Evolutionary conservation across 2,329 filamentous ascomycete genomes (phyloP), one percentile per base, ranked within the genome.

Genomic region (Ceratocystis cacaofunesta): DNA sequence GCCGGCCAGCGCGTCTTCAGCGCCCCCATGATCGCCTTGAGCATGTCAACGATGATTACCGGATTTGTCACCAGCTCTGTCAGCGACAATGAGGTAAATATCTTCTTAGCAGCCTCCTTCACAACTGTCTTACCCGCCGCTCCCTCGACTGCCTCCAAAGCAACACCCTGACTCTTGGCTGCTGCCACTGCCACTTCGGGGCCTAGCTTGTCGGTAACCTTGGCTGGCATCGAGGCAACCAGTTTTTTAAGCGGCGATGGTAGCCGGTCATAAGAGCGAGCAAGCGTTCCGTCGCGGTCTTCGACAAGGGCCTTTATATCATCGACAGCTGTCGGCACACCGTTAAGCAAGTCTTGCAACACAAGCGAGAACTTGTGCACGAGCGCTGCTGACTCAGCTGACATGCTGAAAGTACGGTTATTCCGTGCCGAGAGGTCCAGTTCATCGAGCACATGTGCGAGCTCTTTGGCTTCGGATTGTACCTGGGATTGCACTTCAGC

Each of bases 11-110:
- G 80, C 68, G 89, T 78, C 75, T 92, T 90, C 66, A 99, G 76
- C 63, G 92, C 92, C 67, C 89, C 89, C 72, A 97, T 86, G 65
- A 97, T 96, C n/a, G 88, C 90, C 72, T 88, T 87, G 60, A 99
- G 77, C 81, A 96, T 87, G 2, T 85, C 85, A 1, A 89, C 89
- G 3, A 96, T 81, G 0, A 90, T 87, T n/a, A 91, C 89, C 1
- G 95, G 89, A 70, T 95, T 92, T 2, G 88, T 89, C 2, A 95
- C 83, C 36, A 97, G 75, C 64, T 90, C 86, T 70, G 90, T 87
- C 68, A 97, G 72, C 66, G 83, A 91, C 2, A 85, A 85, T 0
- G 92, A 83, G 70, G 82, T 82, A 32, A 90, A 76, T 70, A 90
- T 81, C 69, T 84, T 86, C 74, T 85, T 84, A 1, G 84, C 85